Conservation (phyloP, 306 rosid genomes). For the Dryas drummondii region DNA sequence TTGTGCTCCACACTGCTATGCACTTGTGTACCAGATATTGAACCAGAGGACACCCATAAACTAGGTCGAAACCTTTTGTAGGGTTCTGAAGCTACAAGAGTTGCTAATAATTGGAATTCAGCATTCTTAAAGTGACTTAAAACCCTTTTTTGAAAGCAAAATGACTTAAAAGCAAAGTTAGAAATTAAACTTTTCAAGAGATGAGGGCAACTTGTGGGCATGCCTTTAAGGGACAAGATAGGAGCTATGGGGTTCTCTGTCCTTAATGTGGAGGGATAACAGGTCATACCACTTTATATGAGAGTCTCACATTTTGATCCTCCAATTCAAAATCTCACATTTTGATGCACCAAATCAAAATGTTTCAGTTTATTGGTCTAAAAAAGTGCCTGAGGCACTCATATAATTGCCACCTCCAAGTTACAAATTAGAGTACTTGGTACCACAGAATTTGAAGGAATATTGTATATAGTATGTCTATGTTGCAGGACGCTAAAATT, state of each 20-base stretch:
- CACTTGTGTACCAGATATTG: constrained; percentile 14
- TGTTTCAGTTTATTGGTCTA: constrained; percentile 9
- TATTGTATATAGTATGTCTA: not conserved
- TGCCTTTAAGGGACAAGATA: constrained; percentile 24
- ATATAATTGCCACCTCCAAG: constrained; percentile 6
- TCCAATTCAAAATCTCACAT: constrained; percentile 5
- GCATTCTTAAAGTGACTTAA: constrained; percentile 18
- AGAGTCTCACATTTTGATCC: no score
- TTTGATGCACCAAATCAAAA: constrained; percentile 27
- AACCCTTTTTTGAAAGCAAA: not conserved
- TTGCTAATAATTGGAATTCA: constrained; percentile 23
- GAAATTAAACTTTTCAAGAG: not conserved
- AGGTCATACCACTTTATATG: not conserved
- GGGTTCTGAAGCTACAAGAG: constrained; percentile 18
- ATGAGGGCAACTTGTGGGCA: not conserved
- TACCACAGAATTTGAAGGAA: not conserved
- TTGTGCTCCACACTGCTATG: not conserved
- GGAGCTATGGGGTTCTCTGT: constrained; percentile 23
- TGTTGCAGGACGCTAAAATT: not conserved
- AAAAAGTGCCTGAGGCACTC: not conserved
- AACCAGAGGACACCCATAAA: constrained; percentile 8
- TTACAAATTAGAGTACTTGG: not conserved
- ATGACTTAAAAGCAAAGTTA: constrained; percentile 7
- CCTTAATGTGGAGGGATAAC: constrained; percentile 18
- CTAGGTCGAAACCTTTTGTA: constrained; percentile 5